Base-by-base conservation (phyloP, 495 filamentous ascomycete genomes). In the Podospora pseudopauciseta region DNA sequence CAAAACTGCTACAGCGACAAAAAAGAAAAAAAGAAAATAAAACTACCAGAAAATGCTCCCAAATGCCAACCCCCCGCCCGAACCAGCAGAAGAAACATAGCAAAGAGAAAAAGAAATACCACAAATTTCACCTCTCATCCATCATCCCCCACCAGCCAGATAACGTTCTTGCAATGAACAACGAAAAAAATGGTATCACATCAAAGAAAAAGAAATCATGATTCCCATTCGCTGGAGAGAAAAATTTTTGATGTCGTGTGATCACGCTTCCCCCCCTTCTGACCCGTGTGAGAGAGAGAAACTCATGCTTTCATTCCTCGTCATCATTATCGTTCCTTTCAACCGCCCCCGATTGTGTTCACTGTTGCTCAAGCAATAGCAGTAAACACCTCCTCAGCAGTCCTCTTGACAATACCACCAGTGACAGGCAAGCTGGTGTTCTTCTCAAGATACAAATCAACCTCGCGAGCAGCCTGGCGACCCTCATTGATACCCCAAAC, bases 401-500 rank as follows among this genome's bases (percentile, higher is more conserved):
- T 88, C 27, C 88, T 87, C 82, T 92, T 95, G 63, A 98, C 87
- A 71, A 99, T 98, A 74, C 95, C 95, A 71, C 95, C 95, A 13
- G 94, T 97, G 67, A 96, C 92, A 9, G 95, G 96, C 28, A 99
- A 86, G 72, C 85, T 85, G 58, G 92, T 94, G 73, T 87, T 89
- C 67, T 88, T 85, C 80, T 90, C 91, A 64, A 99, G 91, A 84
- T 88, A 96, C 62, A 92, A 77, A 76, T 99, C 95, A 63, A 98
- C 92, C 79, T 99, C 94, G 66, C 96, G 92, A 74, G 95, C 95
- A 62, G 90, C 89, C 81, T 93, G 91, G 71, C 95, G 91, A 75
- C 95, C 95, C 84, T 99, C 95, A 76, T 99, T 99, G 85, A 99
- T 99, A 80, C 94, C 95, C 92, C 95, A 99, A 71, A 99, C 95